A percentile compares a stretch with the other conserved stretches of the same genome.
phyloP scores from a whole-genome alignment of 768 basidiomycete species.

The Rhodosporidiobolus odoratus region DNA sequence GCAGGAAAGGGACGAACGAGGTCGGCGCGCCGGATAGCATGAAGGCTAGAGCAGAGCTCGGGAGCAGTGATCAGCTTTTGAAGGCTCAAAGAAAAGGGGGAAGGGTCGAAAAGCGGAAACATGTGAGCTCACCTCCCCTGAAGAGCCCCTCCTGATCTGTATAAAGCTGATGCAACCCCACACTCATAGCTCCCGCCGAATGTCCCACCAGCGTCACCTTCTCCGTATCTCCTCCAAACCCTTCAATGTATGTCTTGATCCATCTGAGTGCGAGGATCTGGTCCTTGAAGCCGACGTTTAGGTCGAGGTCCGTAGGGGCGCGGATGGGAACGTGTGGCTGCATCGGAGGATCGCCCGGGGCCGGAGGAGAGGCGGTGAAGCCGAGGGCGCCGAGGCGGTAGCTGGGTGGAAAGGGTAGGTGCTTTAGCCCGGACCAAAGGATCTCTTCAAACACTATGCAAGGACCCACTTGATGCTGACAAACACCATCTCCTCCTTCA shows the following conservation, averaged over 20 bases:
- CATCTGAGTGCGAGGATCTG: constrained; percentile 50
- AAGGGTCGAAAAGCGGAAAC: too few species aligned
- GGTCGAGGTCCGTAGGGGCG: constrained; percentile 43
- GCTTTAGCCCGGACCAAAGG: background rate
- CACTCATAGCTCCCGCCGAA: constrained; percentile 30
- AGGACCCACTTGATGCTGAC: constrained; percentile 26
- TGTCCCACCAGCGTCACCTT: constrained; percentile 32
- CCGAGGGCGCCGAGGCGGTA: constrained; percentile 34
- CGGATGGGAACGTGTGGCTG: constrained; percentile 27
- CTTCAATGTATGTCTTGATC: constrained; percentile 47
- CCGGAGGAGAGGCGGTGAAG: constrained; percentile 32
- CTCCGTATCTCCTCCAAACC: constrained; percentile 48
- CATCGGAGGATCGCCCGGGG: constrained; percentile 4
- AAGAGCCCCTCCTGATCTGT: constrained; percentile 18
- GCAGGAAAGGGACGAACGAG: constrained; percentile 13
- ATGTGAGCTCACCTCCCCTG: constrained; percentile 14
- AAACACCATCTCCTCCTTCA: constrained; percentile 27
- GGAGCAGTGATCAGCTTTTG: background rate
- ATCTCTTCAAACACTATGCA: background rate
- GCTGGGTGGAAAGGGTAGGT: background rate
- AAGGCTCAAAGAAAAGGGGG: background rate
- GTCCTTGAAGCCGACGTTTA: constrained; percentile 54
- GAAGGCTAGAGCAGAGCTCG: constrained; percentile 15
- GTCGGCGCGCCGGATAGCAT: constrained; percentile 39
- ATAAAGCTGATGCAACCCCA: constrained; percentile 34